Conservation (phyloP, 2,329 filamentous ascomycete genomes). For the Phyllosticta citriasiana region DNA sequence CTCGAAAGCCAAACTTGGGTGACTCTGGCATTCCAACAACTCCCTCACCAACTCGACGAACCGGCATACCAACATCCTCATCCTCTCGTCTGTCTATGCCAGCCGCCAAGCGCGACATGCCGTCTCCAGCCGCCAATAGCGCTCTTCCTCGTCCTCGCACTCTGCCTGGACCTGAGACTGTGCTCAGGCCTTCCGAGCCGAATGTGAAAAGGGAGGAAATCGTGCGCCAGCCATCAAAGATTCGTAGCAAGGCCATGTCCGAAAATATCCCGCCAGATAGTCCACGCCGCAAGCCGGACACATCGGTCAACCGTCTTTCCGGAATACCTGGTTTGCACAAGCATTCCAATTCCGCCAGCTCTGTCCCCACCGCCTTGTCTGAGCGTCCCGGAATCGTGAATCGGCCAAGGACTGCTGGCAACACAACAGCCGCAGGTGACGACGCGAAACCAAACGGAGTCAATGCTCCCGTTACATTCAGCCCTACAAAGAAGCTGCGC, state of each 20-base stretch:
- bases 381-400: constrained; percentile 6
- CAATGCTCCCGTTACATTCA: background rate
- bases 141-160: constrained; percentile 3
- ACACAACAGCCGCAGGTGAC: constrained; percentile 7
- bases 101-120: background rate
- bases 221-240: background rate
- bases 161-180: background rate
- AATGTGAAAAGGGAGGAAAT: background rate
- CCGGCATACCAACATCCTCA: constrained; percentile 27
- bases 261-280: constrained; percentile 4
- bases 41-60: constrained; percentile 25
- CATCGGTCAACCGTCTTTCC: background rate
- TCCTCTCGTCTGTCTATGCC: constrained; percentile 31
- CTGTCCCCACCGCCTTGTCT: background rate
- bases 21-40: constrained; percentile 23
- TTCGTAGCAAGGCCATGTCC: constrained; percentile 4
- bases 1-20: constrained; percentile 16
- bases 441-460: constrained; percentile 14
- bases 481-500: constrained; percentile 17
- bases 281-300: constrained; percentile 1
- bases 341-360: background rate
- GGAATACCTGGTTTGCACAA: background rate
- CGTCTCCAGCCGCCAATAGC: constrained; percentile 1
- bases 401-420: constrained; percentile 31
- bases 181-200: background rate